Base-by-base conservation (phyloP, 208 protist species). In the Leptomonas seymouri region DNA sequence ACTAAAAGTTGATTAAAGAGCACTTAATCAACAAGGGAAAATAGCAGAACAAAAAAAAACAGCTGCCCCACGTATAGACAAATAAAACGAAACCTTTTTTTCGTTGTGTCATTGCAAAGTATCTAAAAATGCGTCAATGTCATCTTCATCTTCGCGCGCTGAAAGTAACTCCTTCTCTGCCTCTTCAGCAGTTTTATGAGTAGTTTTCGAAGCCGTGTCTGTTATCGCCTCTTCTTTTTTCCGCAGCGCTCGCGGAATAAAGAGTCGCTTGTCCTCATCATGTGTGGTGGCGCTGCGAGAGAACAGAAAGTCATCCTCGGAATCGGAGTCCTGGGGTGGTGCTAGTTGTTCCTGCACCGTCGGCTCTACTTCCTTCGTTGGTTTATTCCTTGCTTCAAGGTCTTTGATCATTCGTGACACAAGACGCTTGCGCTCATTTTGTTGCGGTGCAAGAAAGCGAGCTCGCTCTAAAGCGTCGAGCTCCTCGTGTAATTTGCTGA, bases 391-490 rank as follows among this genome's bases (percentile, higher is more conserved):
- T 3, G 66, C 60, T 25, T 74, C 65, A 21, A 86, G 63, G 27
- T 81, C 80, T 20, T n/a, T 41, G 34, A 91, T 41, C 81, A 91
- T 88, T 16, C 77, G 61, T 9, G 74, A 58, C 2, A 94, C 85
- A 20, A 90, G 63, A 9, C 81, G 75, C 68, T 94, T 91, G 42
- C 85, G 54, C 67, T 90, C 84, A 20, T 81, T 84, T 76, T 94
- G 89, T 34, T 84, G 85, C 14, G 89, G 85, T n/a, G 85, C 30
- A 20, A 91, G 62, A 75, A 94, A 94, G 1, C 23, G 57, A 18
- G 89, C 89, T 30, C 76, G 48, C 12, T 74, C 66, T 15, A 94
- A 39, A 44, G 76, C 83, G 0, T 82, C 81, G 21, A 94, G 42
- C 41, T 94, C 85, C 5, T n/a, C 45, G 21, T 58, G 51, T 36